These are phyloP conservation scores for Neurospora crassa DNA, from an alignment of 2,329 filamentous ascomycete species.

Conservation along the genomic window DNA sequence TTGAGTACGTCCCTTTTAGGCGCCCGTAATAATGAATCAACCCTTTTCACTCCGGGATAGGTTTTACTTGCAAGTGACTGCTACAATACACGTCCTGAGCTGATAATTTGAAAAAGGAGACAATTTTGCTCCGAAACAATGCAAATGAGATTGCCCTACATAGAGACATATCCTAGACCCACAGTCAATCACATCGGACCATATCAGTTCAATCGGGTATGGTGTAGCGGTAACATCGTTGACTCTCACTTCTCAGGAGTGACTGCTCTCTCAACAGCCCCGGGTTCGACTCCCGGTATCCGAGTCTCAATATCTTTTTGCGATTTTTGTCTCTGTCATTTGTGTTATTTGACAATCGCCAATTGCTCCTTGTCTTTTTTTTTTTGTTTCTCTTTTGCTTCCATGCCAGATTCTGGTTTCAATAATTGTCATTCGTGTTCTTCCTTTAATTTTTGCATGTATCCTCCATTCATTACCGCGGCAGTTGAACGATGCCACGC, in stretches of 20 bases:
- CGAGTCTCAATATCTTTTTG: background rate
- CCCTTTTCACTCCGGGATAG: background rate
- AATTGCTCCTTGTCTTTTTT: background rate
- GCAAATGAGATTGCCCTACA: background rate
- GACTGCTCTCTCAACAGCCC: too few species aligned
- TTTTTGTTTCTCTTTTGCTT: too few species aligned
- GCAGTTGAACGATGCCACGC: background rate
- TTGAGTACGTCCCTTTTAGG: background rate
- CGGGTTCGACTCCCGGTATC: background rate
- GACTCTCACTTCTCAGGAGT: background rate
- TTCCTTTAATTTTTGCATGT: background rate
- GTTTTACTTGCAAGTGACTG: background rate
- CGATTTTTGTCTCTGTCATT: background rate
- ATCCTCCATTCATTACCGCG: background rate
- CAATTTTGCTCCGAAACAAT: background rate
- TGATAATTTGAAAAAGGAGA: background rate
- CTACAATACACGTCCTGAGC: background rate
- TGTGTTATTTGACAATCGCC: background rate
- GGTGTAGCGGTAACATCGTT: background rate
- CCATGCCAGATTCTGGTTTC: background rate
- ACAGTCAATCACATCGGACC: background rate
- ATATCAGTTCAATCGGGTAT: background rate
- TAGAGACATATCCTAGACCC: accelerated
- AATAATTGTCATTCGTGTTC: background rate
- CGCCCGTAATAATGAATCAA: background rate